phyloP scores from a whole-genome alignment of 73 alveolate genomes.

The Paramecium bursaria region DNA sequence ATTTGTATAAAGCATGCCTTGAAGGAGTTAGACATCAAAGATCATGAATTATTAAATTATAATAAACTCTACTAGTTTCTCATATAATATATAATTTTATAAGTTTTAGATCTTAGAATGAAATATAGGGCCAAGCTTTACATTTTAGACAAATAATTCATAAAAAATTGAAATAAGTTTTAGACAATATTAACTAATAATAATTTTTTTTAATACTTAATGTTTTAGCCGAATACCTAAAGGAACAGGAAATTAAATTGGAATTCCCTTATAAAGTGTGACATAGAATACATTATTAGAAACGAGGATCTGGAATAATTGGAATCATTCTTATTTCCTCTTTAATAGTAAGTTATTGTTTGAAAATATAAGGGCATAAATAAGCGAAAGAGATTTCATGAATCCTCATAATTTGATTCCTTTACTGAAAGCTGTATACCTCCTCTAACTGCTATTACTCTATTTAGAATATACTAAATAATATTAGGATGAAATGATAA shows the following conservation, averaged over 20 bases:
- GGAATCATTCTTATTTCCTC: conserved; percentile 43
- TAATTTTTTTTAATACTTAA: too few relatives aligned
- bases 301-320: conserved; percentile 19
- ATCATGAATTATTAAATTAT: too few relatives aligned
- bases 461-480: conserved; percentile 53
- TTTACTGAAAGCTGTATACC: background rate
- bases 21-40: too few relatives aligned
- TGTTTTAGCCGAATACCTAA: conserved; percentile 16
- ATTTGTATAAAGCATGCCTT: too few relatives aligned
- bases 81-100: too few relatives aligned
- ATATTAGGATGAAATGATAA: conserved; percentile 37
- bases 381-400: conserved; percentile 17
- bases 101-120: too few relatives aligned
- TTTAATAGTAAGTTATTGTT: background rate
- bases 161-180: too few relatives aligned
- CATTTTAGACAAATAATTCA: too few relatives aligned
- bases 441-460: conserved; percentile 17
- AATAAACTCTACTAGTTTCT: too few relatives aligned
- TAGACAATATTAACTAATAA: conserved; percentile 25
- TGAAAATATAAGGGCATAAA: background rate
- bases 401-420: background rate
- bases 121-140: too few relatives aligned
- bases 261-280: background rate
- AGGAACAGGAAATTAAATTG: conserved; percentile 32
- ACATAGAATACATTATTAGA: conserved; percentile 17